Evolutionary conservation across 2,329 filamentous ascomycete species (phyloP), one percentile per base, ranked within the genome.

Genomic region (Cladophialophora carrionii): DNA sequence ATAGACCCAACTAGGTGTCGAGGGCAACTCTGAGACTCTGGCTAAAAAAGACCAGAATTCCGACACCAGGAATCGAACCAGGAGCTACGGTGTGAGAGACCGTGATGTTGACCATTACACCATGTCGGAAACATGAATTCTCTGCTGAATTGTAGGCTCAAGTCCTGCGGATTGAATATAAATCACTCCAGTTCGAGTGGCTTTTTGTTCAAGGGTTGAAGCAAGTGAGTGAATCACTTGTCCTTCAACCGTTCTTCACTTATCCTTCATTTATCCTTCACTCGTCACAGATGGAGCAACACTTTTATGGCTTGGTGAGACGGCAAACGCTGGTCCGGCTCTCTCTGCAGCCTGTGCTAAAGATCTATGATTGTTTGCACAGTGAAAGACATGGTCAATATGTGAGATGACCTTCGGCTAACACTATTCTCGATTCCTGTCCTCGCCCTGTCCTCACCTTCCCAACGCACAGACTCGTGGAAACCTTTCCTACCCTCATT

Each of bases 41-140:
- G 2, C 17, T 14, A 14, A 43, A 20, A 24, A 53, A 20, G 37
- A 31, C 34, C 41, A 6, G 29, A 12, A 34, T 32, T 17, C 57
- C 48, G 48, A 31, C 7, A 31, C 32, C 57, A 24, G 48, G 48
- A 31, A 26, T 90, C 2, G 87, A 90, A 81, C 62, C 62, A 60
- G 57, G 57, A 31, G 62, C 62, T 59, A 59, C 57, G 55, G 48
- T 56, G 51, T 60, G 62, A 64, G 62, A 61, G 52, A 61, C 62
- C 55, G 62, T 59, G 29, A 61, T 64, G 57, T 61, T 61, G 43
- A 61, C 62, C 57, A 48, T 41, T 64, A 64, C 62, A 64, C 49
- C 55, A 64, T 53, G 14, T 48, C 43, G 56, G 57, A 32, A n/a
- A n/a, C 3, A n/a, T 20, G 17, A 43, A n/a, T 43, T 37, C 51